These are phyloP conservation scores for Coprinopsis marcescibilis DNA, from an alignment of 768 basidiomycete genomes.

Conservation along the genomic window DNA sequence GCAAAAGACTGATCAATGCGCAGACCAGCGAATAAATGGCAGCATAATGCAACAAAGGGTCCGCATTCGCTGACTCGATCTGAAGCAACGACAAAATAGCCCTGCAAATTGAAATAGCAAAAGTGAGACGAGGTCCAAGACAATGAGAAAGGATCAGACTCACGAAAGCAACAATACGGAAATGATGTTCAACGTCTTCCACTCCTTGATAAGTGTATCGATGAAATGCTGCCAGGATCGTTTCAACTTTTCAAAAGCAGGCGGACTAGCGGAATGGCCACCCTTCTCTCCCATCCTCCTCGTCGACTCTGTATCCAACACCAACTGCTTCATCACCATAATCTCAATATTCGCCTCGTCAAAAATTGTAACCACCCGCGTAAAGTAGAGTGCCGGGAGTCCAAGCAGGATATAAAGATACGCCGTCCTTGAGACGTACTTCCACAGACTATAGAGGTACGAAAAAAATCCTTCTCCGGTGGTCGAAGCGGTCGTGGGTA, in stretches of 20 bases:
- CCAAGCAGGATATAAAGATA: conserved; percentile 13
- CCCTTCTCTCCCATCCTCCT: neutral
- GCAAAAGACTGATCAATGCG: conserved; percentile 56
- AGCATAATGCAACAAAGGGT: conserved; percentile 51
- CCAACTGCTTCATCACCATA: conserved; percentile 5
- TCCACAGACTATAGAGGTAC: neutral
- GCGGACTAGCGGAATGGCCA: neutral
- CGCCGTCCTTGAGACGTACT: neutral
- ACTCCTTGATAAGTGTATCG: conserved; percentile 26
- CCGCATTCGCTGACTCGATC: conserved; percentile 35
- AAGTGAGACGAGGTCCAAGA: neutral
- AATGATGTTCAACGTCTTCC: conserved; percentile 32
- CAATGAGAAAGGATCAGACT: conserved; percentile 1
- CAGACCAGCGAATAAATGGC: conserved; percentile 53
- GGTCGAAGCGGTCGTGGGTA: too few relatives aligned
- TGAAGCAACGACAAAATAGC: conserved; percentile 31
- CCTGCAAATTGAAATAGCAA: conserved; percentile 13
- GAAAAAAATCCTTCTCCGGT: neutral
- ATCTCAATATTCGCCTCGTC: conserved; percentile 5
- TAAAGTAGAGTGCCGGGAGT: conserved; percentile 12
- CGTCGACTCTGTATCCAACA: neutral
- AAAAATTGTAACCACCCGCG: conserved; percentile 12
- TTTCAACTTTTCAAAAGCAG: conserved; percentile 14
- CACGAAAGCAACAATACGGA: conserved; percentile 29
- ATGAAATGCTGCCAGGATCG: conserved; percentile 25